Evolutionary conservation across 345 rosid genomes (phyloP), one percentile per base, ranked within the genome.

Genomic region (Eucalyptus decipiens): DNA sequence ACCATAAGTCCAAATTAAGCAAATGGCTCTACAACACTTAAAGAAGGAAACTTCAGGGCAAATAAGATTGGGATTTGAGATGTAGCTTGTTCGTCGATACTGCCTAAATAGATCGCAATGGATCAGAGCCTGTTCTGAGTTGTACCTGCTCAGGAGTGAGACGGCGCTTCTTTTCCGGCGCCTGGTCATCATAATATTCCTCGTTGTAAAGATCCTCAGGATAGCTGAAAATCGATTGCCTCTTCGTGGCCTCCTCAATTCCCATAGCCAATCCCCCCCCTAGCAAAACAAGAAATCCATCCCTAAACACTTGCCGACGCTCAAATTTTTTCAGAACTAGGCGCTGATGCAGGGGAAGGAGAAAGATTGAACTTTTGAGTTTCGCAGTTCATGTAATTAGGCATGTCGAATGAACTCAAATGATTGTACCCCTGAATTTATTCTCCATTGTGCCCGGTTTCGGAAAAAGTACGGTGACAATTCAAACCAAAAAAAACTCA

Each of bases 131-230:
- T 47, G 37, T 85, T 48, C 43, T 45, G 43, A 45, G 45, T 23
- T 43, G 83, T 56, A 97, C 99, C 97, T 97, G 99, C 87, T 96
- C 95, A 2, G 94, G 47, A 42, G 96, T 93, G 65, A 97, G 98
- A 76, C 99, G 97, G 87, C 99, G 97, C 89, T 97, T 97, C 92
- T 96, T 97, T 92, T 96, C 99, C 28, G 97, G 95, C 86, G 86
- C 58, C 92, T 95, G 97, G 5, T 96, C 99, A 67, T 97, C 99
- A 88, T 96, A 95, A 88, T 94, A 96, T 51, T 95, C 96, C 19
- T 96, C 98, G 45, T 94, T 96, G 88, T 90, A 95, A 87, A 94
- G 91, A 76, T 96, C 96, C 15, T 95, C 97, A 60, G 96, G 91
- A 18, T 95, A 92, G 92, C 94, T 92, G 92, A 96, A 96, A 92